Evolutionary conservation across 768 basidiomycete genomes (phyloP).

Genomic region (Mycena venus): DNA sequence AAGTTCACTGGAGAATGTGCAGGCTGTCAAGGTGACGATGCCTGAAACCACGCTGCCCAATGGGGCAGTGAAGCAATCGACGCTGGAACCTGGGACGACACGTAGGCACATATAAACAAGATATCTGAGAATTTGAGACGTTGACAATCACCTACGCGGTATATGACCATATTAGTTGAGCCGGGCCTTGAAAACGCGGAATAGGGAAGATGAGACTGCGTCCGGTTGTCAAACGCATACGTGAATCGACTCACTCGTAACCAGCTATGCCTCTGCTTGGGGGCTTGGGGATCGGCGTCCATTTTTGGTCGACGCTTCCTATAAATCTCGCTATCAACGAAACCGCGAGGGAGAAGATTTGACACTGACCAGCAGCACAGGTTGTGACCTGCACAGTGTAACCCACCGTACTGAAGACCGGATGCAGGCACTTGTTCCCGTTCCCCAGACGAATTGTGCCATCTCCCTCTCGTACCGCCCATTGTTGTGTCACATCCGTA

Average conservation of each 20-base stretch:
- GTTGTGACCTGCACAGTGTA: not conserved
- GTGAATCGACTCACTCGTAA: not conserved
- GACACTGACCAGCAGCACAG: not conserved
- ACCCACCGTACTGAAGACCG: not conserved
- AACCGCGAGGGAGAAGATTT: not conserved
- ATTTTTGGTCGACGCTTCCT: not conserved
- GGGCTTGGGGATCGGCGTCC: not conserved
- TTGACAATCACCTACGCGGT: not conserved
- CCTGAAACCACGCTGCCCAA: too few relatives aligned
- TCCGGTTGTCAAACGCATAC: not conserved
- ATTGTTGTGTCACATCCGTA: not conserved
- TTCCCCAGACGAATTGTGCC: constrained; percentile 1
- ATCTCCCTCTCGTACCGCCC: not conserved
- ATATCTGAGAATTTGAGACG: not conserved
- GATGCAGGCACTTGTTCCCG: not conserved
- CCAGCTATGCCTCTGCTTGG: not conserved
- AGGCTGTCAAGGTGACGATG: too few relatives aligned
- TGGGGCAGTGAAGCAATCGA: not conserved
- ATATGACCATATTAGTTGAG: not conserved
- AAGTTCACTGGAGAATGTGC: too few relatives aligned
- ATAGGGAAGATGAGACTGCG: not conserved
- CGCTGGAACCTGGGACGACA: too few relatives aligned
- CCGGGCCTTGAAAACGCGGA: not conserved
- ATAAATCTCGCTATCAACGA: not conserved
- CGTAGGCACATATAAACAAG: too few relatives aligned